Evolutionary conservation across 371 early-diverging fungal genomes (phyloP).

Genomic region (Rhizomucor pusillus): DNA sequence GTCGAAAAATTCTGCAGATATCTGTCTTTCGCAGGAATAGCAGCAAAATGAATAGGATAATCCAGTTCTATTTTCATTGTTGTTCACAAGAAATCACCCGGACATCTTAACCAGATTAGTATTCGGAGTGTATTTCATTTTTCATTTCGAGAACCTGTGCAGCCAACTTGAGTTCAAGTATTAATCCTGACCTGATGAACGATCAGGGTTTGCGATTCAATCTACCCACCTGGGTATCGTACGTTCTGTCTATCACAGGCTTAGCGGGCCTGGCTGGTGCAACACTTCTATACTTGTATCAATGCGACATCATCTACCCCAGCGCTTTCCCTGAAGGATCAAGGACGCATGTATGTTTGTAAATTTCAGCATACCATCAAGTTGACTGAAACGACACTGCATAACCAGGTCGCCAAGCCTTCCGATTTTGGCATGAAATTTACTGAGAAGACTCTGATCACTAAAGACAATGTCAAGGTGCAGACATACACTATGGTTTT

Average conservation of each 20-base stretch:
- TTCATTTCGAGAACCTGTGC: too few relatives aligned
- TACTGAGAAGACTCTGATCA: slow-evolving; percentile 75
- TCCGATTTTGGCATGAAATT: slow-evolving; percentile 67
- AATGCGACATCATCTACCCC: slow-evolving; percentile 86
- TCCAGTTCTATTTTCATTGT: too few relatives aligned
- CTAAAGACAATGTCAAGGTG: slow-evolving; percentile 79
- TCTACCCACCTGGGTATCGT: slow-evolving; percentile 22
- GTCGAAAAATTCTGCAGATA: too few relatives aligned
- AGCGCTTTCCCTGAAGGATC: slow-evolving; percentile 80
- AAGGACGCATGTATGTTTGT: slow-evolving; percentile 52
- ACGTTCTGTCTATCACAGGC: slow-evolving; percentile 22
- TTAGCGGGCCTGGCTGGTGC: slow-evolving; percentile 23
- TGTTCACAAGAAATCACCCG: too few relatives aligned
- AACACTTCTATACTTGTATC: slow-evolving; percentile 33
- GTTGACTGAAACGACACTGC: too few relatives aligned
- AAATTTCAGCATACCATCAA: too few relatives aligned
- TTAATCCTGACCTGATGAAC: slow-evolving; percentile 11
- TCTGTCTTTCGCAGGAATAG: too few relatives aligned
- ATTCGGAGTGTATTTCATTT: too few relatives aligned
- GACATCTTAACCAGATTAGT: too few relatives aligned
- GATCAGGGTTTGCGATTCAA: slow-evolving; percentile 12
- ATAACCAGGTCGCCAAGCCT: slow-evolving; percentile 66
- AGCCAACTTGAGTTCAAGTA: too few relatives aligned
- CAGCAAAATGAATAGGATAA: too few relatives aligned
- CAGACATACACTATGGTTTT: slow-evolving; percentile 78